These are phyloP conservation scores for Rhodosporidiobolus odoratus DNA, from an alignment of 768 basidiomycete genomes.

Conservation along the genomic window DNA sequence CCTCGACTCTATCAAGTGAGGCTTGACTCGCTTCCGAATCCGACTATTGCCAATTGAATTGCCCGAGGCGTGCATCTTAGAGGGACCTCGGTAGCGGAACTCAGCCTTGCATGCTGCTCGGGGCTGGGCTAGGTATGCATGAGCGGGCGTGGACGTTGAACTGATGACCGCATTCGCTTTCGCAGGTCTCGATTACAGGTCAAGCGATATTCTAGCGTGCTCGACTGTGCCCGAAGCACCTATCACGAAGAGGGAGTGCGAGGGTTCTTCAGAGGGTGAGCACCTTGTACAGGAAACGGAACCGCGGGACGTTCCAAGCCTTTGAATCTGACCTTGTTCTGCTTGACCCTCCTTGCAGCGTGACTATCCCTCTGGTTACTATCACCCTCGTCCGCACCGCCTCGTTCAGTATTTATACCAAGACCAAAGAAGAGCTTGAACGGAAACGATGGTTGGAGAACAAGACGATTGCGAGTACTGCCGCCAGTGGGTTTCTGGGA, in stretches of 20 bases:
- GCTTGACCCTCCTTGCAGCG: background rate
- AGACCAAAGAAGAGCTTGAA: constrained; percentile 69
- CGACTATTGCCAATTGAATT: too few species aligned
- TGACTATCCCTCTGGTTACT: constrained; percentile 29
- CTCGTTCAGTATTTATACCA: constrained; percentile 83
- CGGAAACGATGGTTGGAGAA: constrained; percentile 54
- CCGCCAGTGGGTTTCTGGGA: constrained; percentile 32
- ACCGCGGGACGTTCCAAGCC: background rate
- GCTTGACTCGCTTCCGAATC: constrained; percentile 50
- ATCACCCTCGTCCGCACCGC: constrained; percentile 96
- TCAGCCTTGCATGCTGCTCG: too few species aligned
- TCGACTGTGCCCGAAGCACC: constrained; percentile 75
- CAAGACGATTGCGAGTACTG: constrained; percentile 3
- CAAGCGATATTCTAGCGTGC: constrained; percentile 51
- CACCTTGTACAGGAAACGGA: too few species aligned
- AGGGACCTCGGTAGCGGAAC: too few species aligned
- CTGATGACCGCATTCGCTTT: constrained; percentile 18
- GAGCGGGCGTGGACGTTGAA: too few species aligned
- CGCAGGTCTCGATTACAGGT: constrained; percentile 38
- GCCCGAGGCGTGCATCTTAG: background rate
- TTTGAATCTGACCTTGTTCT: background rate
- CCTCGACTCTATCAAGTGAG: constrained; percentile 92
- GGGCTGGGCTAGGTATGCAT: background rate
- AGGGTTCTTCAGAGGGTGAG: constrained; percentile 80
- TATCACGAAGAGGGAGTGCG: constrained; percentile 50